Base-by-base conservation (phyloP, 176 grass and related monocot species). In the Oryza longistaminata region DNA sequence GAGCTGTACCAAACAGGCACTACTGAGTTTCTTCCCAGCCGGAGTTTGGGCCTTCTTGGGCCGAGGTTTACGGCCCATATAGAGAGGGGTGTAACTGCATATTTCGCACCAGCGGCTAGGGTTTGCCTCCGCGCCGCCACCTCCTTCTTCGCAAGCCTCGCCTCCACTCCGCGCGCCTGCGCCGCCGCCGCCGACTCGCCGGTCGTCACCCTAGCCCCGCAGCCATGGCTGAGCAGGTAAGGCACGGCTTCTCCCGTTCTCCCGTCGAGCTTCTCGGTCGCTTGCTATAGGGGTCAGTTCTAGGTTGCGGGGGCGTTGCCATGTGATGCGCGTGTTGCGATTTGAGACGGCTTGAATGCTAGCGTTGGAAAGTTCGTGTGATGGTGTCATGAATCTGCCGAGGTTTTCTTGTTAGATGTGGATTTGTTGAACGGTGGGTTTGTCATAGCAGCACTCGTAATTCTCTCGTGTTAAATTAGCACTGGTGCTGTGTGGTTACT, bases 151-250 rank as follows among this genome's bases (percentile, higher is more conserved):
- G 2, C 26, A 31, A 65, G 37, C 33, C 74, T 68, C 33, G 60
- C 34, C 66, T 1, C 66, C 46, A 75, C 53, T 0, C 66, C 48
- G 70, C 39, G 35, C 5, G 35, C 6, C 34, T 0, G 3, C 35
- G 35, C 35, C 35, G 35, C 35, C 35, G 35, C 35, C 35, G 52
- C 21, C 19, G 68, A 77, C 81, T 25, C 35, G 15, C 70, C 67
- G 6, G 74, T 72, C 70, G 33, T 70, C 71, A 37, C 7, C 5
- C 29, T 73, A 66, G 42, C 44, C 68, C 29, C 29, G 52, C 76
- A 88, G 66, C 87, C 88, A 97, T 97, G 94, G 94, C 92, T 83
- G 92, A 97, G 55, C 94, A 97, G 90, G 94, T 92, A 88, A 29
- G 7, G 35, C 12, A 64, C 42, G 7, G 35, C 12, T 64, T 34